phyloP scores from a whole-genome alignment of 2,329 filamentous ascomycete species.

The Talaromyces marneffei region DNA sequence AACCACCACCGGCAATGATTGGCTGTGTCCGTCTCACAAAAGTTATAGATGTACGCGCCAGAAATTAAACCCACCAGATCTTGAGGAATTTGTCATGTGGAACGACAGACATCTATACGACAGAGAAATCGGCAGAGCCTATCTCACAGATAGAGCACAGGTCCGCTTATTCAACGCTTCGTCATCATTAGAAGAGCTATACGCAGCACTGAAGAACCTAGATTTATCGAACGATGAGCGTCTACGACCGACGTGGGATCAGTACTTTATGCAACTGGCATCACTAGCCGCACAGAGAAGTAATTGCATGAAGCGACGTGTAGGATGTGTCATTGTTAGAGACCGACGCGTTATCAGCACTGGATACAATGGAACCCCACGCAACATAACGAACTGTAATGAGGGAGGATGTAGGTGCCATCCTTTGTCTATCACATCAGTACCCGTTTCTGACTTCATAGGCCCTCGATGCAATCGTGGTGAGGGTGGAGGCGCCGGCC shows the following conservation, averaged over 20 bases:
- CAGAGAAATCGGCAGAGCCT: slow-evolving; percentile 58
- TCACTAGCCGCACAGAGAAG: slow-evolving; percentile 81
- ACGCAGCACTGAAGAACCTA: slow-evolving; percentile 65
- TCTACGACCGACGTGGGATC: slow-evolving; percentile 86
- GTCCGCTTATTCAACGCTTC: slow-evolving; percentile 84
- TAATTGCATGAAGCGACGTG: slow-evolving; percentile 97
- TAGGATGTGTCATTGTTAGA: slow-evolving; percentile 86
- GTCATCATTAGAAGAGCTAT: slow-evolving; percentile 63
- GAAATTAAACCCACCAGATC: slow-evolving; percentile 46
- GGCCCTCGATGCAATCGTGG: slow-evolving; percentile 72
- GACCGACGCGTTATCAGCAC: slow-evolving; percentile 86
- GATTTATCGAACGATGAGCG: slow-evolving; percentile 73
- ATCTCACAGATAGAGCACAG: slow-evolving; percentile 73
- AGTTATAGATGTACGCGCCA: slow-evolving; percentile 42
- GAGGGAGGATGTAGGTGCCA: slow-evolving; percentile 69
- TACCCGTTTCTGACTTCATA: slow-evolving; percentile 21
- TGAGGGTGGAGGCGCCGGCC: slow-evolving; percentile 61
- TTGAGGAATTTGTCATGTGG: slow-evolving; percentile 56
- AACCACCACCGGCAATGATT: slow-evolving; percentile 49
- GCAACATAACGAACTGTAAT: slow-evolving; percentile 81
- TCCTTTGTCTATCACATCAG: background rate
- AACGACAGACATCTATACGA: slow-evolving; percentile 73
- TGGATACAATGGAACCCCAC: slow-evolving; percentile 95
- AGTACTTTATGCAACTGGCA: slow-evolving; percentile 97
- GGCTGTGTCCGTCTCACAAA: slow-evolving; percentile 29